Evolutionary conservation across 2,329 filamentous ascomycete genomes (phyloP), one percentile per base, ranked within the genome.

Genomic region (Sporothrix dimorphospora): DNA sequence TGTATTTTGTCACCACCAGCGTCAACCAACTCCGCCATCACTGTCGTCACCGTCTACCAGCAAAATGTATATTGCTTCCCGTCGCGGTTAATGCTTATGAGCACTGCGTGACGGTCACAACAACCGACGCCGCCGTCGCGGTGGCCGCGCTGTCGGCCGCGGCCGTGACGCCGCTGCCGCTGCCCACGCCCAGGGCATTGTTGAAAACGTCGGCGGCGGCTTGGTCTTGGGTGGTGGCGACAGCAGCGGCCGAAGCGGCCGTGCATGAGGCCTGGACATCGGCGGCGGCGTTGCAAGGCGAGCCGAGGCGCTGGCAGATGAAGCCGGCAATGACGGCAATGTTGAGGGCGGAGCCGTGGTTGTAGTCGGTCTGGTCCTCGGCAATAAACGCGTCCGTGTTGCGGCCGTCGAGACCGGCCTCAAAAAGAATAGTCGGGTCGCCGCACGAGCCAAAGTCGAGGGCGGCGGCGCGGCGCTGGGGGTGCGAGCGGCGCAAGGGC

Each of bases 291-390:
- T 80, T 78, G 74, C 81, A 82, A 14, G 77, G 73, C 61, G 74
- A 80, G 34, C 75, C 74, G 16, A 85, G 77, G 72, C 82, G 82
- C 70, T 80, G 77, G 79, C 84, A 86, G 78, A 86, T 84, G 78
- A 86, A 86, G 59, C 79, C 77, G 14, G 84, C 81, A 74, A 86
- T 84, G 76, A 85, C 79, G 55, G 77, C 80, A 76, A 86, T 85
- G 76, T 82, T 82, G 53, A 82, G 77, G 8, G 83, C 83, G 6
- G 82, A 83, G 70, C 84, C 83, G 76, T 86, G 85, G 76, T 80
- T 81, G 78, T 83, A 86, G 74, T 80, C 79, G 40, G 74, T 75
- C 72, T 81, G 76, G 77, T 85, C 81, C 11, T 77, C 78, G 49
- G 84, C 80, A 75, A 82, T 79, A 74, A 85, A 86, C 16, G 82